Percentiles rank a stretch among this genome's conserved stretches.
Evolutionary conservation across 176 grass and related monocot genomes (phyloP).

Genomic region (Puya raimondii): DNA sequence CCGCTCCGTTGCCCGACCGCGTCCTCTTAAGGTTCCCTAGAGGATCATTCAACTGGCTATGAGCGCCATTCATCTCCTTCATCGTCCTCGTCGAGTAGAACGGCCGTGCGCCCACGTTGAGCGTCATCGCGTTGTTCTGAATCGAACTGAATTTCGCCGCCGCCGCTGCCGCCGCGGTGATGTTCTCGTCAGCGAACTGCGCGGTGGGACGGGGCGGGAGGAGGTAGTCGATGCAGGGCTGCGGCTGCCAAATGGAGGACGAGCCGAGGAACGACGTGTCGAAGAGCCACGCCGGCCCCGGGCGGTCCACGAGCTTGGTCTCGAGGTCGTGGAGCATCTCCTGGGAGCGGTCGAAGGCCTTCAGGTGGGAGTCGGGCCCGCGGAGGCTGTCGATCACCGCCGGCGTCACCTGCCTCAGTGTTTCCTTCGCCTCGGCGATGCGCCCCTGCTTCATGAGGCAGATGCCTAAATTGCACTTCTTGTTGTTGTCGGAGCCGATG

Average conservation of each 20-base stretch:
- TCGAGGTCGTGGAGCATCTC: slow-evolving; percentile 96
- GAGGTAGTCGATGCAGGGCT: slow-evolving; percentile 65
- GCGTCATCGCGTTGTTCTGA: neutral
- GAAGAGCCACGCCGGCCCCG: slow-evolving; percentile 61
- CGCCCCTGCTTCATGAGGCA: slow-evolving; percentile 87
- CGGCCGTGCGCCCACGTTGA: slow-evolving; percentile 70
- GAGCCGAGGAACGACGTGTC: slow-evolving; percentile 58
- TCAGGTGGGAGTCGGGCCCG: slow-evolving; percentile 88
- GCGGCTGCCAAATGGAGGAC: slow-evolving; percentile 88
- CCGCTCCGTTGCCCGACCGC: slow-evolving; percentile 38
- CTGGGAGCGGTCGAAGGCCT: slow-evolving; percentile 79
- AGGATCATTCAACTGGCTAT: slow-evolving; percentile 28
- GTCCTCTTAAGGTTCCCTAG: slow-evolving; percentile 89
- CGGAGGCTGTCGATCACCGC: slow-evolving; percentile 57
- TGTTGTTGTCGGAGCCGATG: slow-evolving; percentile 89
- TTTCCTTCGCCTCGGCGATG: slow-evolving; percentile 83
- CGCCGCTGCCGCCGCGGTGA: neutral
- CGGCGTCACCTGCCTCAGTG: slow-evolving; percentile 76
- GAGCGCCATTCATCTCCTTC: slow-evolving; percentile 20
- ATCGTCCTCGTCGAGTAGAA: slow-evolving; percentile 55
- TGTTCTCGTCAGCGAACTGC: slow-evolving; percentile 62
- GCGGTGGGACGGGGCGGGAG: slow-evolving; percentile 27
- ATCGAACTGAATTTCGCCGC: neutral
- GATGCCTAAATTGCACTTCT: slow-evolving; percentile 98
- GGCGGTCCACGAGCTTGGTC: slow-evolving; percentile 41